These are phyloP conservation scores for Paraglomus occultum DNA, from an alignment of 192 early-diverging fungal genomes.

Conservation along the genomic window DNA sequence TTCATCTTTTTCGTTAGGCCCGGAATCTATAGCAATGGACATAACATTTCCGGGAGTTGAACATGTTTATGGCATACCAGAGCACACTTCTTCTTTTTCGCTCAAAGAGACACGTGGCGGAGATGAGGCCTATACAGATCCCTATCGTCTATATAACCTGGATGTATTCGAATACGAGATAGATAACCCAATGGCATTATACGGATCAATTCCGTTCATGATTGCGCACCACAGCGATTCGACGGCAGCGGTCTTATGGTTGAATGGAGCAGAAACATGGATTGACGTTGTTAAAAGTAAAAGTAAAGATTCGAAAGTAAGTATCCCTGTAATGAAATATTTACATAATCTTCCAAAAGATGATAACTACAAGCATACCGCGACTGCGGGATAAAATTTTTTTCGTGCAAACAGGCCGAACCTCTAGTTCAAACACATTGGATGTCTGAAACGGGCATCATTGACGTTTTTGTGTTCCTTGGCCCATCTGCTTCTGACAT, in stretches of 20 bases:
- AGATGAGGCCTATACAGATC: constrained; percentile 75
- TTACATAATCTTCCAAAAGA: constrained; percentile 30
- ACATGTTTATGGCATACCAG: constrained; percentile 95
- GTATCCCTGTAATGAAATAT: background rate
- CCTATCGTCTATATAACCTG: constrained; percentile 95
- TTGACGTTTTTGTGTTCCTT: constrained; percentile 87
- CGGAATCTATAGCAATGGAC: constrained; percentile 92
- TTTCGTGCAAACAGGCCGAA: constrained; percentile 34
- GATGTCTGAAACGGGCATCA: constrained; percentile 87
- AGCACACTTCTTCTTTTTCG: constrained; percentile 85
- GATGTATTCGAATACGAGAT: constrained; percentile 98
- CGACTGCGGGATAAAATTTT: background rate
- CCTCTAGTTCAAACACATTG: constrained; percentile 77
- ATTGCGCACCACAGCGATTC: constrained; percentile 76
- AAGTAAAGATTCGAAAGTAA: constrained; percentile 41
- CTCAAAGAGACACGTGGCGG: constrained; percentile 85
- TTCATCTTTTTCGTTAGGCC: constrained; percentile 53
- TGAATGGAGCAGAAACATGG: constrained; percentile 98
- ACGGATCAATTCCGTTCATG: constrained; percentile 95
- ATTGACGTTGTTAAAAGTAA: constrained; percentile 87
- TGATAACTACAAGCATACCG: constrained; percentile 36
- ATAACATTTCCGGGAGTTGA: constrained; percentile 79
- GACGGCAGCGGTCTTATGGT: constrained; percentile 82
- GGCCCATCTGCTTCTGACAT: constrained; percentile 70
- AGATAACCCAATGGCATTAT: constrained; percentile 96